These are phyloP conservation scores for Yamadazyma atmosphaerica DNA, from an alignment of 1,139 yeast species.

Conservation along the genomic window DNA sequence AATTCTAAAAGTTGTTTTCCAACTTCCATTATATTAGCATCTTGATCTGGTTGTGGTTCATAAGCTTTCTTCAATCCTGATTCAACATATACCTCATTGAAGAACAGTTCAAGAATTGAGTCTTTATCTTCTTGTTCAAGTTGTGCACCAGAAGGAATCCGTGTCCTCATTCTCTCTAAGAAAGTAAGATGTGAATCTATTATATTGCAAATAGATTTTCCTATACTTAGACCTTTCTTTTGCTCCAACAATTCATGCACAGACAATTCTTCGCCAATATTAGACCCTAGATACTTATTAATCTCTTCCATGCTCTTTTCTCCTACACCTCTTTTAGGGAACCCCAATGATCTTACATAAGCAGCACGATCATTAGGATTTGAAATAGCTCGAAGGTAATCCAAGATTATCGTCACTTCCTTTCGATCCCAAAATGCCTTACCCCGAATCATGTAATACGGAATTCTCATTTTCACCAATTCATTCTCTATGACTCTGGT, in stretches of 20 bases:
- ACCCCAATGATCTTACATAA: conserved; percentile 53
- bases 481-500: conserved; percentile 63
- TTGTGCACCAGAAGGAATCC: conserved; percentile 9
- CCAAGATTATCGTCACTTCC: conserved; percentile 64
- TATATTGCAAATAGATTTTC: conserved; percentile 6
- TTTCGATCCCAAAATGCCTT: conserved; percentile 76
- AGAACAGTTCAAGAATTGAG: conserved; percentile 18
- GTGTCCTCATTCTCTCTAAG: conserved; percentile 27
- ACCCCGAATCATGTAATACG: conserved; percentile 70
- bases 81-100: conserved; percentile 24
- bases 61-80: conserved; percentile 36
- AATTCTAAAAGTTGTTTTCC: conserved; percentile 41
- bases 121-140: conserved; percentile 7
- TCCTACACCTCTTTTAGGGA: conserved; percentile 76
- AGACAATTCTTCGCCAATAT: conserved; percentile 10
- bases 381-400: conserved; percentile 61
- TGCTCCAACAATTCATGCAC: conserved; percentile 4
- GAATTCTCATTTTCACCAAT: conserved; percentile 53
- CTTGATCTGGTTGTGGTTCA: conserved; percentile 22
- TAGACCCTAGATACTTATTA: conserved; percentile 5
- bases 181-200: conserved; percentile 29
- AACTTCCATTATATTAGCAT: conserved; percentile 46
- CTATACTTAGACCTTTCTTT: not conserved
- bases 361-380: conserved; percentile 63
- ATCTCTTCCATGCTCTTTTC: conserved; percentile 48